Percentiles rank a stretch among this genome's conserved stretches.
phyloP scores from a whole-genome alignment of 306 rosid species.

The Quercus variabilis region DNA sequence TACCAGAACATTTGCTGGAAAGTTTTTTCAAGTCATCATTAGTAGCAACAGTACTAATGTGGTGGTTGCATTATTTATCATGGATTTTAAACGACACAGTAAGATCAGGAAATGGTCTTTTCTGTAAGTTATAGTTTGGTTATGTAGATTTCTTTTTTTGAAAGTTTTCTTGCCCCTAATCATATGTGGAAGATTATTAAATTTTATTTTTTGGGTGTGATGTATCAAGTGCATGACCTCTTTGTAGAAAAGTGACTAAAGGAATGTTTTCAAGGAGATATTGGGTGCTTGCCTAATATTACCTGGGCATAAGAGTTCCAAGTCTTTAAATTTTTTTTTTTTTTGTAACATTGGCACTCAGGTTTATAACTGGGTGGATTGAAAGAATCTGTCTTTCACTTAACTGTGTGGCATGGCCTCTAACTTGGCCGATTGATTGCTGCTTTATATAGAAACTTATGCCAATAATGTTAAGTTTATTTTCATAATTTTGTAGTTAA shows the following conservation, averaged over 20 bases:
- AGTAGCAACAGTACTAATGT: neutral
- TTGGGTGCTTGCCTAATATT: neutral
- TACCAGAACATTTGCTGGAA: neutral
- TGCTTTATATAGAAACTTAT: neutral
- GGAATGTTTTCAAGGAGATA: neutral
- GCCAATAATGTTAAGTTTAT: neutral
- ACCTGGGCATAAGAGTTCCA: neutral
- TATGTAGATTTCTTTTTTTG: neutral
- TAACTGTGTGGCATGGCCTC: neutral
- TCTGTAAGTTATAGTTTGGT: neutral
- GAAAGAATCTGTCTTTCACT: neutral
- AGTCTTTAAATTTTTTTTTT: neutral
- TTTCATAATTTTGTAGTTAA: neutral
- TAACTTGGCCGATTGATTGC: neutral
- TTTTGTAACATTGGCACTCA: too few relatives aligned
- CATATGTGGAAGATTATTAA: neutral
- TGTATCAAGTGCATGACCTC: neutral
- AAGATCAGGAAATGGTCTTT: neutral
- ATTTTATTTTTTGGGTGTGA: neutral
- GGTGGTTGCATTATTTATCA: neutral
- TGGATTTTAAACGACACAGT: neutral
- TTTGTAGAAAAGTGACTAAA: neutral
- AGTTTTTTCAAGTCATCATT: neutral
- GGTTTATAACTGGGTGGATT: neutral
- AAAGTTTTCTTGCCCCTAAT: neutral